A percentile compares a stretch with the other conserved stretches of the same genome.
Evolutionary conservation across 75 land plant species (phyloP).

Genomic region (Pinus tabuliformis): DNA sequence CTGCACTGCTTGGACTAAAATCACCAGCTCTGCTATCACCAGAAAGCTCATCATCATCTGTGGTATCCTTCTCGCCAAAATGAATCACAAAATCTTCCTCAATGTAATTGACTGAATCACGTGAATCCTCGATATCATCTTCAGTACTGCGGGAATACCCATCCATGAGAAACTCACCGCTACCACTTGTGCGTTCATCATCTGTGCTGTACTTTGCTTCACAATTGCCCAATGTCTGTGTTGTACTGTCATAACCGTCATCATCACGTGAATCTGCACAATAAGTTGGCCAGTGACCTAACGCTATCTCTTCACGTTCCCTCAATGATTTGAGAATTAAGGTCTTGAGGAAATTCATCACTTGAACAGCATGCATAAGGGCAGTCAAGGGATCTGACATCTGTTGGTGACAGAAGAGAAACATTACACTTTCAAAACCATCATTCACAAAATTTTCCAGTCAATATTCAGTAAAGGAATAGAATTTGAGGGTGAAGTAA

Average conservation of each 20-base stretch:
- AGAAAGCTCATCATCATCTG: constrained; percentile 11
- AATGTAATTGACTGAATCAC: constrained; percentile 29
- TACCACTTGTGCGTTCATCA: constrained; percentile 24
- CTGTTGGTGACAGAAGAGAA: constrained; percentile 34
- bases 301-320: constrained; percentile 62
- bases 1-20: constrained; percentile 12
- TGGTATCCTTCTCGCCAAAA: constrained; percentile 21
- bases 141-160: constrained; percentile 22
- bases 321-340: constrained; percentile 67
- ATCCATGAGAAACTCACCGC: constrained; percentile 5
- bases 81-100: constrained; percentile 56
- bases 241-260: constrained; percentile 35
- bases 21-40: constrained; percentile 4
- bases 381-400: constrained; percentile 99
- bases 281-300: constrained; percentile 23
- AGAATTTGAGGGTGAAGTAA: neutral
- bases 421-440: constrained; percentile 3
- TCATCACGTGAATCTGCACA: constrained; percentile 30
- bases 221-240: constrained; percentile 29
- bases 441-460: neutral
- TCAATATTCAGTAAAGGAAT: neutral
- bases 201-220: constrained; percentile 21
- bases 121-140: constrained; percentile 18
- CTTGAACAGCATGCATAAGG: constrained; percentile 99
- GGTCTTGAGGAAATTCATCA: constrained; percentile 95